Percentiles rank a stretch among this genome's conserved stretches.
Conservation (phyloP, 2,329 filamentous ascomycete genomes). For the Clonostachys byssicola region DNA sequence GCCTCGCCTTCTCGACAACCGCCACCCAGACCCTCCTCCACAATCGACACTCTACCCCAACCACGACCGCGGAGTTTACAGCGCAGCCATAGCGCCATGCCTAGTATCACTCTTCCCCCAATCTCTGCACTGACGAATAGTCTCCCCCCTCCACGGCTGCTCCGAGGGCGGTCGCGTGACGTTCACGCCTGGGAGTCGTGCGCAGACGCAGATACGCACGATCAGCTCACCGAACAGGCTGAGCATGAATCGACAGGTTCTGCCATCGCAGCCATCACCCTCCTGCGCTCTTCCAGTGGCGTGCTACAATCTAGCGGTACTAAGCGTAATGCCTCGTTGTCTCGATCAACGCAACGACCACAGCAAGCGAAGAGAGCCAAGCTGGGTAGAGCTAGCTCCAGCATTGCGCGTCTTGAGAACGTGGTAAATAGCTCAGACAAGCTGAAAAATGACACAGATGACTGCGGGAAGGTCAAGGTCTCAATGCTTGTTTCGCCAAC, state of each 20-base stretch:
- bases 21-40: conserved; percentile 38
- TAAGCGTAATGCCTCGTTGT: conserved; percentile 58
- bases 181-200: conserved; percentile 89
- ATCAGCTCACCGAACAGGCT: conserved; percentile 75
- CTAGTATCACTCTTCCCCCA: conserved; percentile 45
- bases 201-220: conserved; percentile 75
- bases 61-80: conserved; percentile 49
- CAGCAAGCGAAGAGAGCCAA: conserved; percentile 57
- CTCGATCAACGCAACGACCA: conserved; percentile 16
- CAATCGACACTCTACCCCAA: conserved; percentile 30
- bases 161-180: conserved; percentile 75
- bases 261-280: conserved; percentile 74
- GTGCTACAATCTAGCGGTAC: conserved; percentile 43
- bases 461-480: conserved; percentile 22
- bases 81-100: conserved; percentile 68
- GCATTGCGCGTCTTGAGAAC: conserved; percentile 56
- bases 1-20: conserved; percentile 57
- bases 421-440: conserved; percentile 6
- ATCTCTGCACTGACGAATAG: conserved; percentile 47
- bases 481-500: conserved; percentile 29
- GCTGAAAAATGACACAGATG: conserved; percentile 3
- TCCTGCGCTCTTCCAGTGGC: conserved; percentile 57
- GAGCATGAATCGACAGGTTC: conserved; percentile 78
- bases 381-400: conserved; percentile 57
- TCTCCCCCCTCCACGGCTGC: conserved; percentile 15